Percentiles rank a stretch among this genome's conserved stretches.
Conservation (phyloP, 306 rosid species). For the Prunus mume region DNA sequence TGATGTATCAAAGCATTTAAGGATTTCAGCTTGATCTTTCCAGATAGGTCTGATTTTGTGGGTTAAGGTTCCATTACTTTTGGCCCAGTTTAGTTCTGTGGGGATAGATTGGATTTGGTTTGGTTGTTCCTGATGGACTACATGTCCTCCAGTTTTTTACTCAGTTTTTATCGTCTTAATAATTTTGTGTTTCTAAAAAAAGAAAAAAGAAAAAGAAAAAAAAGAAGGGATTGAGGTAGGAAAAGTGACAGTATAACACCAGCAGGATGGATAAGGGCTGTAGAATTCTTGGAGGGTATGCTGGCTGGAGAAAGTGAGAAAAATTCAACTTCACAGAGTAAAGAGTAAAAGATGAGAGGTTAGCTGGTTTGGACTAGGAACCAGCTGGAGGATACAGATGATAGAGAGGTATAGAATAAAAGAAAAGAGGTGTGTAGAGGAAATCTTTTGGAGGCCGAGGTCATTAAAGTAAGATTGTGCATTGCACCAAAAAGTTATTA, state of each 20-base stretch:
- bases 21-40: neutral
- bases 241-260: no score
- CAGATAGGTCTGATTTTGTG: neutral
- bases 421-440: neutral
- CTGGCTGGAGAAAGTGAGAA: no score
- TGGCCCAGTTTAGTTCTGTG: neutral
- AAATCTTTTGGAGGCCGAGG: neutral
- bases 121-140: no score
- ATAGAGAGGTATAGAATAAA: neutral
- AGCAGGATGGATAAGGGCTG: no score
- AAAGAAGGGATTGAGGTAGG: no score
- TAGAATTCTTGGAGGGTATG: no score
- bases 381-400: neutral
- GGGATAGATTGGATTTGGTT: neutral
- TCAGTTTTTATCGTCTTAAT: no score
- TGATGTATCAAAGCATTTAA: neutral
- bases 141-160: no score
- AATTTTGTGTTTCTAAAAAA: no score
- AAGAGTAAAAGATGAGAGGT: neutral
- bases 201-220: no score
- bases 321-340: no score
- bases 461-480: neutral
- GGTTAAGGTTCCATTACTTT: neutral
- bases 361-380: neutral
- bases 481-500: neutral